Percentiles rank a stretch among this genome's conserved stretches.
Evolutionary conservation across 441 rosid genomes (phyloP).

Genomic region (Cnidoscolus chayamansa): DNA sequence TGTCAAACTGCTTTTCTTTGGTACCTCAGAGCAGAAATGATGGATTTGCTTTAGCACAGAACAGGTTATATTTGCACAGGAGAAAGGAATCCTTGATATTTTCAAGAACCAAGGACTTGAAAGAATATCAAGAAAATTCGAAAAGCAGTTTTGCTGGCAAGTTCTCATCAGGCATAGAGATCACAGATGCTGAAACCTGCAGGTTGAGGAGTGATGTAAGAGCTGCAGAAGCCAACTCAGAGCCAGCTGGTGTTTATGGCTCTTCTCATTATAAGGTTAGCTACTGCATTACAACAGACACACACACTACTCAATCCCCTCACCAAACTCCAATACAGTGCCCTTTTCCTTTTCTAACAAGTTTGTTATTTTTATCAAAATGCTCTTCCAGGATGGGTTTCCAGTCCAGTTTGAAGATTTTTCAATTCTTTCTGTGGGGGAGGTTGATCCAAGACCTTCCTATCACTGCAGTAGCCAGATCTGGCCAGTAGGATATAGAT

Average conservation of each 20-base stretch:
- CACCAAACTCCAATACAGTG: no score
- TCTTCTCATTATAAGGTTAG: slow-evolving; percentile 34
- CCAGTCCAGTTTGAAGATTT: slow-evolving; percentile 60
- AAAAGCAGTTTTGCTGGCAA: slow-evolving; percentile 25
- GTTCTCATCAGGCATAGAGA: slow-evolving; percentile 25
- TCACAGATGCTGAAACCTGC: slow-evolving; percentile 23
- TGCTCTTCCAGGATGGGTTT: slow-evolving; percentile 42
- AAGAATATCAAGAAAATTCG: slow-evolving; percentile 31
- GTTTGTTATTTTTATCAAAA: not conserved
- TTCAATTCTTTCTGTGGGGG: slow-evolving; percentile 45
- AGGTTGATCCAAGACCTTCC: slow-evolving; percentile 45
- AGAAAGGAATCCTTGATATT: slow-evolving; percentile 33
- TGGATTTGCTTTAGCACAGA: slow-evolving; percentile 31
- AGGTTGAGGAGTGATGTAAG: slow-evolving; percentile 22
- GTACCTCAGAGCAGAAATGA: slow-evolving; percentile 27
- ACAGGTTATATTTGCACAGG: slow-evolving; percentile 26
- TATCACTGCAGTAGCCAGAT: slow-evolving; percentile 42
- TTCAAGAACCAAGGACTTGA: slow-evolving; percentile 29
- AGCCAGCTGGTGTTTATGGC: slow-evolving; percentile 23
- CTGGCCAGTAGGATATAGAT: slow-evolving; percentile 56
- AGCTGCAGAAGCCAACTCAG: slow-evolving; percentile 19
- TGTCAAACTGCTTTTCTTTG: slow-evolving; percentile 31
- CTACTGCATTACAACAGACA: not conserved
- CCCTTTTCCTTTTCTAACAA: not conserved
- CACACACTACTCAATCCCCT: not conserved